phyloP scores from a whole-genome alignment of 2,329 filamentous ascomycete genomes.

The Fusarium domesticum region DNA sequence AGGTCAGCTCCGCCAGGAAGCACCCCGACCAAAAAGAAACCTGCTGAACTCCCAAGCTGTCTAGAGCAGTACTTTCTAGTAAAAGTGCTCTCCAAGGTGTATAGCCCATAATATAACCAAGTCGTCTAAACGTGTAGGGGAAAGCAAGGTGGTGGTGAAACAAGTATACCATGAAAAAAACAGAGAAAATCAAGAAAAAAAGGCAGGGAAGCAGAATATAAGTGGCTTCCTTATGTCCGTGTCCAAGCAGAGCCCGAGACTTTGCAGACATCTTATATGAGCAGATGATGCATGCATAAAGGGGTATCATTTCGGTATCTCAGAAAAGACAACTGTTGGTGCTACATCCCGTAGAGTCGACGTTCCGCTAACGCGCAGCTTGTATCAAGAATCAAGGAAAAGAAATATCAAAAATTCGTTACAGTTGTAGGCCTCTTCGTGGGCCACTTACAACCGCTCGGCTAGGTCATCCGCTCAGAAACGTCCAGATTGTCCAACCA shows the following conservation, averaged over 20 bases:
- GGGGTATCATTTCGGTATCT: constrained; percentile 31
- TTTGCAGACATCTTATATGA: constrained; percentile 19
- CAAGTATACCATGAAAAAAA: background rate
- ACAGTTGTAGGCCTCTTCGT: background rate
- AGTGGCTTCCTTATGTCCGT: background rate
- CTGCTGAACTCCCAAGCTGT: constrained; percentile 1
- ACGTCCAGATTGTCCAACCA: constrained; percentile 52
- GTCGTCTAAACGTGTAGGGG: background rate
- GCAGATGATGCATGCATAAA: constrained; percentile 9
- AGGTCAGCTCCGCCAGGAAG: constrained; percentile 23
- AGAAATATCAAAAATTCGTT: background rate
- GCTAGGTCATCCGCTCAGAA: constrained; percentile 16
- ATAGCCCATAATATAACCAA: background rate
- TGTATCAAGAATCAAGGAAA: background rate
- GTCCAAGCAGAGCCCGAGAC: constrained; percentile 5
- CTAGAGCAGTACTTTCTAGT: background rate
- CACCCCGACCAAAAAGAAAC: constrained; percentile 1
- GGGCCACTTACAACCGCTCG: too few species aligned
- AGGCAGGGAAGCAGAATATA: background rate
- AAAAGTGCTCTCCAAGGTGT: background rate
- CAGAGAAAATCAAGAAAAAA: background rate
- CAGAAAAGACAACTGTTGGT: constrained; percentile 18
- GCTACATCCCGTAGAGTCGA: too few species aligned
- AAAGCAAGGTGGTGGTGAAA: background rate
- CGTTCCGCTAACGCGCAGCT: constrained; percentile 3